Evolutionary conservation across 148 eudicot genomes (phyloP).

Genomic region (Nyssa sinensis): DNA sequence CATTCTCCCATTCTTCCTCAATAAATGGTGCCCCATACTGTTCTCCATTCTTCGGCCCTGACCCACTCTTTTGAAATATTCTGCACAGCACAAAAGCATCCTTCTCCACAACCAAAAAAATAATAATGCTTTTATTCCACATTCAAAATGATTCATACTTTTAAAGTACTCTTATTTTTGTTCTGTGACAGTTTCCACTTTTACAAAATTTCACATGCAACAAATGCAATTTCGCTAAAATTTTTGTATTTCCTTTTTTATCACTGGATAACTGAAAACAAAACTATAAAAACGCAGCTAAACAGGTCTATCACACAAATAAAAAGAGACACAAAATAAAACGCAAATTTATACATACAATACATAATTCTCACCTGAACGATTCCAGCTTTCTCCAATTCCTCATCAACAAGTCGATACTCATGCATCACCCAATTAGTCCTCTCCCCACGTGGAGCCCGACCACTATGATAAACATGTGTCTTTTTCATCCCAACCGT

Average conservation of each 20-base stretch:
- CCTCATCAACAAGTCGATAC: constrained; percentile 69
- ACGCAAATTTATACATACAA: neutral
- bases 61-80: constrained; percentile 93
- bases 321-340: too few relatives aligned
- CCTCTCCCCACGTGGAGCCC: constrained; percentile 90
- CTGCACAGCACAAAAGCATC: constrained; percentile 85
- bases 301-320: neutral
- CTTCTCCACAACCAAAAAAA: constrained; percentile 37
- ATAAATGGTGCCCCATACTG: constrained; percentile 87
- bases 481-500: constrained; percentile 87
- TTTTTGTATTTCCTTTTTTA: neutral
- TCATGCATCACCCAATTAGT: constrained; percentile 98
- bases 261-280: neutral
- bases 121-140: neutral
- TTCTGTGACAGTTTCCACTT: too few relatives aligned
- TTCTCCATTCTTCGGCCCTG: constrained; percentile 98
- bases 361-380: constrained; percentile 50
- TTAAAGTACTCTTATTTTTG: neutral
- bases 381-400: constrained; percentile 56
- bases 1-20: constrained; percentile 93
- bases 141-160: neutral
- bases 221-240: neutral
- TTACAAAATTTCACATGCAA: neutral
- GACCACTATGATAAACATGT: constrained; percentile 80
- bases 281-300: neutral